A percentile compares a stretch with the other conserved stretches of the same genome.
Conservation (phyloP, 768 basidiomycete species). For the Nidularia sp. region DNA sequence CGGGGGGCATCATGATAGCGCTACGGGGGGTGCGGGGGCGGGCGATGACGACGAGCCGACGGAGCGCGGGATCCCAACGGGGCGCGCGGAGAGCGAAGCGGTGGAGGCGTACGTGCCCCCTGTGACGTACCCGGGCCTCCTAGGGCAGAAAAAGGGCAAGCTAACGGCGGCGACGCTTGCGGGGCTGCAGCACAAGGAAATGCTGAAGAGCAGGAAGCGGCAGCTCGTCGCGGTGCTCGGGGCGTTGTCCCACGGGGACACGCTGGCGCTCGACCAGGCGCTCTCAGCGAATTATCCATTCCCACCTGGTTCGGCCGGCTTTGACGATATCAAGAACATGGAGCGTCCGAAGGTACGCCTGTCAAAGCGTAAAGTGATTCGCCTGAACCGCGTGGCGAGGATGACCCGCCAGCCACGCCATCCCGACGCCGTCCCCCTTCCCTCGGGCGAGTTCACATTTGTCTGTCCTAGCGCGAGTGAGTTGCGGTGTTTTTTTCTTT, state of each 20-base stretch:
- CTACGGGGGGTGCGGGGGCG: conserved; percentile 8
- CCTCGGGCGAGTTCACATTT: conserved; percentile 56
- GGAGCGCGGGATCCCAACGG: conserved; percentile 19
- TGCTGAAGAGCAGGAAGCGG: conserved; percentile 62
- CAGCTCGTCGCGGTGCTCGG: conserved; percentile 71
- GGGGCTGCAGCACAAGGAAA: conserved; percentile 72
- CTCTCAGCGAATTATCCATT: conserved; percentile 44
- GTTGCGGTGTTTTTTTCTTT: conserved; percentile 31
- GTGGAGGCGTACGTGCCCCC: conserved; percentile 12
- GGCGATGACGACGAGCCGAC: conserved; percentile 17
- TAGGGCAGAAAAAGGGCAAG: conserved; percentile 30
- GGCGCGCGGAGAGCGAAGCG: conserved; percentile 13
- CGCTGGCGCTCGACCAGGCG: conserved; percentile 75
- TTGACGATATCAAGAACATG: conserved; percentile 6
- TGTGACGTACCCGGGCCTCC: conserved; percentile 1
- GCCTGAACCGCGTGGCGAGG: conserved; percentile 43
- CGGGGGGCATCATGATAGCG: conserved; percentile 33
- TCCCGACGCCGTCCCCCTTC: conserved; percentile 44
- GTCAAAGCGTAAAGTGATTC: conserved; percentile 50
- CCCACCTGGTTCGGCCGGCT: conserved; percentile 6
- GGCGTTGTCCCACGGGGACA: conserved; percentile 61
- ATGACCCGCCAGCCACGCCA: conserved; percentile 30
- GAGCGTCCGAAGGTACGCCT: conserved; percentile 38
- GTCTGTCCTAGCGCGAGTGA: conserved; percentile 65
- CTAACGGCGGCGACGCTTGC: conserved; percentile 60